These are phyloP conservation scores for Voacanga thouarsii DNA, from an alignment of 257 asterid genomes.

Conservation along the genomic window DNA sequence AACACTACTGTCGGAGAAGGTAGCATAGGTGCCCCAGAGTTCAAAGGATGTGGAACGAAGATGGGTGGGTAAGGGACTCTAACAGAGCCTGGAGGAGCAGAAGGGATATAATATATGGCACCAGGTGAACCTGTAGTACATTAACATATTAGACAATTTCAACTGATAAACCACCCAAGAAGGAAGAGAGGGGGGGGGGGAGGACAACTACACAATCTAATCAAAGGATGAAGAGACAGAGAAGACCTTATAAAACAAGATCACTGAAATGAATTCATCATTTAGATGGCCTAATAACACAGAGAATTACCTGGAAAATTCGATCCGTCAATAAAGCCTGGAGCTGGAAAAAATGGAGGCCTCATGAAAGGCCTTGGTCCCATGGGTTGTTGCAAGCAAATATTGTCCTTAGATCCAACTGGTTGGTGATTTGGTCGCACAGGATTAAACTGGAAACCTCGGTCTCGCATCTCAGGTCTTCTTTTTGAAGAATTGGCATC, in stretches of 20 bases:
- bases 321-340: conserved; percentile 50
- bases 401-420: conserved; percentile 41
- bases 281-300: neutral
- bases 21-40: conserved; percentile 49
- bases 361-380: conserved; percentile 63
- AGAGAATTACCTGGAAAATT: conserved; percentile 54
- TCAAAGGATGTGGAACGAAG: conserved; percentile 52
- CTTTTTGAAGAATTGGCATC: conserved; percentile 50
- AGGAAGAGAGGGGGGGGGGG: neutral
- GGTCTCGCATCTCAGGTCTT: conserved; percentile 48
- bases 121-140: conserved; percentile 68
- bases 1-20: conserved; percentile 48
- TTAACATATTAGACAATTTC: conserved; percentile 11
- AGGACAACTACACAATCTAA: neutral
- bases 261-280: neutral
- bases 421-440: conserved; percentile 49
- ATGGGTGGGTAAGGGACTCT: conserved; percentile 62
- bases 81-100: conserved; percentile 58
- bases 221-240: conserved; percentile 1
- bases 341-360: conserved; percentile 50
- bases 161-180: conserved; percentile 3
- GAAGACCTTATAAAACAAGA: neutral
- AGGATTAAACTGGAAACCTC: conserved; percentile 36
- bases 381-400: conserved; percentile 49
- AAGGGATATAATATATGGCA: conserved; percentile 49